Evolutionary conservation across 192 early-diverging fungal species (phyloP), one percentile per base, ranked within the genome.

Genomic region (Podila clonocystis): DNA sequence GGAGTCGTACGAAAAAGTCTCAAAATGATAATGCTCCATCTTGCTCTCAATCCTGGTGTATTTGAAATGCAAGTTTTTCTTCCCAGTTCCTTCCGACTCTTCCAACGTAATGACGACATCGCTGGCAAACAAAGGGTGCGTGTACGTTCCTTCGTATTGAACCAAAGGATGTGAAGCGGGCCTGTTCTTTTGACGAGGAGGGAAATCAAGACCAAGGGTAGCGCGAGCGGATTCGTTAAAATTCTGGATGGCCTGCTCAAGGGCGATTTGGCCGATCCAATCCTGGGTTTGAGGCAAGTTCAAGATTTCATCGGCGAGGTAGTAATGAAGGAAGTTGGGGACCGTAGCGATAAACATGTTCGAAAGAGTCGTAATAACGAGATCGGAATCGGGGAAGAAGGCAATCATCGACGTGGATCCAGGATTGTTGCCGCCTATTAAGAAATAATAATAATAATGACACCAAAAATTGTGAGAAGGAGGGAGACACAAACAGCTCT

Each of bases 301-400:
- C 48, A 74, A 31, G 31, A 74, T 36, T 55, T 66, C 49, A 49
- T 74, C 65, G 20, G 65, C 65, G 19, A 68, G 38, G 33, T 65
- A 59, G 50, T 63, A 74, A 5, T 48, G 33, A 26, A 62, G 48
- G 22, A 29, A 41, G 12, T 20, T 41, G 17, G 73, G 63, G 4
- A 62, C 17, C 5, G 38, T 34, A 31, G 63, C 29, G n/a, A 41
- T n/a, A 50, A 58, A 22, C 3, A 63, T 63, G 55, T 74, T 74
- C 4, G 73, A 19, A 29, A 74, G 50, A 41, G 28, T 28, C 12
- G 73, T 60, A 63, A 74, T 38, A 8, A 74, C 65, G 19, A 74
- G 50, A 20, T 74, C 73, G 12, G 65, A 30, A 52, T 74, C 73
- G 7, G 73, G 73, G 65, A 67, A 67, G 15, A 74, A 58, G 20